Evolutionary conservation across 2,329 filamentous ascomycete genomes (phyloP), one percentile per base, ranked within the genome.

Genomic region (Esteya vermicola): DNA sequence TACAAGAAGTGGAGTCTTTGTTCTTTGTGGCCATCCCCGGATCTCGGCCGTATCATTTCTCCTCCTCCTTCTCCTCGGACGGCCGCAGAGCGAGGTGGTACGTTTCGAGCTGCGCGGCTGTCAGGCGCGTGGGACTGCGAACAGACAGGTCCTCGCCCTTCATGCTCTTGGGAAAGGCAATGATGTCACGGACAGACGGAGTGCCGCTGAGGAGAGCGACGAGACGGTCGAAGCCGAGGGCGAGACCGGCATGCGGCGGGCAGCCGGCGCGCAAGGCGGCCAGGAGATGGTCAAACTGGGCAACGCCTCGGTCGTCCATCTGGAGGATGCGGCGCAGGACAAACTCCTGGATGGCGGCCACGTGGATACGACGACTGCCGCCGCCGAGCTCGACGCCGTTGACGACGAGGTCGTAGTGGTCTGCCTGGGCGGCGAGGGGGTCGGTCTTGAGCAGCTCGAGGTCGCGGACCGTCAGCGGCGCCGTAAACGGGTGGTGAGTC

Each of bases 401-500:
- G 50, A 96, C 74, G 0, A 98, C 89, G 13, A 98, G 75, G 51
- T 98, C 91, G 60, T 95, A 98, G 55, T 94, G 88, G 51, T 93
- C 89, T 4, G 82, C 93, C 49, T 71, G 74, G 2, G 76, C 85
- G 35, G 68, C 60, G 1, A 85, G 66, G 0, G 91, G 89, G 31
- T 86, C 68, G 0, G 68, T 77, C 28, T 77, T 65, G 1, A 96
- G 72, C 1, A 85, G 60, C 30, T 85, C 78, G 14, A 93, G 71
- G 54, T 96, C 88, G 5, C 65, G 62, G 0, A 69, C 58, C 0
- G 75, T 75, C 27, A 83, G 75, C 0, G 91, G 91, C 0, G 91
- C 84, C 0, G 91, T 98, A 60, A 98, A 98, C 0, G 91, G 91
- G 56, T 98, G 91, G 54, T 98, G 91, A 0, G 88, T 94, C 1